A percentile compares a stretch with the other conserved stretches of the same genome.
Conservation (phyloP, 2,329 filamentous ascomycete species). For the Fonsecaea pedrosoi region DNA sequence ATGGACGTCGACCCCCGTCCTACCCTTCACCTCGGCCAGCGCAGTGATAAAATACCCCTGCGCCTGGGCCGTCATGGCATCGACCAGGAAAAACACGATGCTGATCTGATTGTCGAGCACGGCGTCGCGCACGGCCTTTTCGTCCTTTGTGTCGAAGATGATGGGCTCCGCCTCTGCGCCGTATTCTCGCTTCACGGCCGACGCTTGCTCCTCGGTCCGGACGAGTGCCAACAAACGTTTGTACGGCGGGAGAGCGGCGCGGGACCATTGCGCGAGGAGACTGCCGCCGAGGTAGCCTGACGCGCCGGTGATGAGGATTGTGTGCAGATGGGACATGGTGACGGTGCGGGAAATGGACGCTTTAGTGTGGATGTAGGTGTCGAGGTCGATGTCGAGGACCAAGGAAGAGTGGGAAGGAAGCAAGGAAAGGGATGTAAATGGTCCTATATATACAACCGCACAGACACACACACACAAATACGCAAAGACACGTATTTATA, state of each 20-base stretch:
- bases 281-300: constrained; percentile 63
- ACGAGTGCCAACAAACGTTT: constrained; percentile 57
- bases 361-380: no score
- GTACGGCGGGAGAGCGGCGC: constrained; percentile 51
- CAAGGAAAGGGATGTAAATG: no score
- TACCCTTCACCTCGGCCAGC: constrained; percentile 52
- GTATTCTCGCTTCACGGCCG: constrained; percentile 52
- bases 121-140: constrained; percentile 45
- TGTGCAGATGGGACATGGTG: constrained; percentile 33
- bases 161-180: constrained; percentile 50
- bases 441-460: no score
- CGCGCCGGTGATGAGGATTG: constrained; percentile 52
- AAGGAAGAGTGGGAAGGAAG: no score
- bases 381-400: no score
- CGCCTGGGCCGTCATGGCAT: constrained; percentile 45
- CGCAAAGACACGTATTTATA: no score
- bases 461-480: no score
- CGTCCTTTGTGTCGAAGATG: constrained; percentile 49
- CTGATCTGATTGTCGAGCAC: constrained; percentile 55
- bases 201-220: constrained; percentile 54
- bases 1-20: constrained; percentile 53
- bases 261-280: constrained; percentile 50
- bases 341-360: constrained; percentile 48
- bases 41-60: constrained; percentile 56
- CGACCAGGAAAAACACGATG: constrained; percentile 58